A percentile compares a stretch with the other conserved stretches of the same genome.
These are phyloP conservation scores for Alternaria alternata DNA, from an alignment of 2,329 filamentous ascomycete genomes.

Conservation along the genomic window DNA sequence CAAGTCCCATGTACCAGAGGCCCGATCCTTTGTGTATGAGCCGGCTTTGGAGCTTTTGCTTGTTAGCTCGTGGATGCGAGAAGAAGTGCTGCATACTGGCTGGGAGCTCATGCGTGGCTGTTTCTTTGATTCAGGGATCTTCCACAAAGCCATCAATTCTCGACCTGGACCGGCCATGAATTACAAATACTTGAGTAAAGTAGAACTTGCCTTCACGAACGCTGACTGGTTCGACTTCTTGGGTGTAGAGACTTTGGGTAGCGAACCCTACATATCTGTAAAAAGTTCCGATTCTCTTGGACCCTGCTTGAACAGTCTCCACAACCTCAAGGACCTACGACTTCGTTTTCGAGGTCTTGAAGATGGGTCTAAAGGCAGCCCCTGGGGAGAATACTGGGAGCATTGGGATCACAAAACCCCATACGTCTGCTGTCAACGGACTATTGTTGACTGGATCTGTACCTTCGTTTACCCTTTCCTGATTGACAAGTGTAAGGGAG, in stretches of 20 bases:
- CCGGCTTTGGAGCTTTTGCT: neutral
- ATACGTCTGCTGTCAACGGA: neutral
- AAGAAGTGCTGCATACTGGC: neutral
- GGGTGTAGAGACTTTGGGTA: neutral
- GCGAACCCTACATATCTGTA: neutral
- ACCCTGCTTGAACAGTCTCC: neutral
- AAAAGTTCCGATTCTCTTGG: neutral
- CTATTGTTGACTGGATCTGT: neutral
- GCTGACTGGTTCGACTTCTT: neutral
- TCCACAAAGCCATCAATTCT: neutral
- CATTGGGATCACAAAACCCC: too few relatives aligned
- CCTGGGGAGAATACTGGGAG: neutral
- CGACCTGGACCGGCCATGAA: neutral
- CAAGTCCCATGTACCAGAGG: too few relatives aligned
- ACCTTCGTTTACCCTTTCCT: constrained; percentile 1
- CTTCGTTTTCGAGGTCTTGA: neutral
- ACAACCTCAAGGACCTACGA: neutral
- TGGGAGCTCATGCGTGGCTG: neutral
- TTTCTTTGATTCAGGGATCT: neutral
- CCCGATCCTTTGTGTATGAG: neutral
- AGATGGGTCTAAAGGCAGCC: neutral
- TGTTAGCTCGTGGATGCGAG: neutral
- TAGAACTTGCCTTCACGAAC: neutral
- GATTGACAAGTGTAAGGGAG: neutral
- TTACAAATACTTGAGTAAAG: neutral